A percentile compares a stretch with the other conserved stretches of the same genome.
Evolutionary conservation across 805 yeast genomes (phyloP).

Genomic region (Candida loeiensis): DNA sequence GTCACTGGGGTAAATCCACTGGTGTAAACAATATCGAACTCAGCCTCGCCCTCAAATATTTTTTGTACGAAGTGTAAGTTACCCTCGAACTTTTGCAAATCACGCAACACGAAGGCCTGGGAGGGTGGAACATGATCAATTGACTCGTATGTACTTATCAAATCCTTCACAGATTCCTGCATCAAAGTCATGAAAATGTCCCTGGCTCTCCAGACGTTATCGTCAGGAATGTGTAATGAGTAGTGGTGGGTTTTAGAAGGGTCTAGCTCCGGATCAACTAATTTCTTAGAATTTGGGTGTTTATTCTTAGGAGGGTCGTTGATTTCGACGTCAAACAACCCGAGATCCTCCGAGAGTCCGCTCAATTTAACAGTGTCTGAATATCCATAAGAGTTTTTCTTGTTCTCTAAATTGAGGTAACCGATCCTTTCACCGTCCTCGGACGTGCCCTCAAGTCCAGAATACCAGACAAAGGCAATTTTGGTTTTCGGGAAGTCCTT

Average conservation of each 20-base stretch:
- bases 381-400: slow-evolving; percentile 25
- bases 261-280: slow-evolving; percentile 45
- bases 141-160: slow-evolving; percentile 28
- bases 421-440: slow-evolving; percentile 16
- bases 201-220: slow-evolving; percentile 70
- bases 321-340: slow-evolving; percentile 59
- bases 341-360: slow-evolving; percentile 59
- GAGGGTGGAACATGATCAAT: slow-evolving; percentile 39
- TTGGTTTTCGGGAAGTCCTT: slow-evolving; percentile 45
- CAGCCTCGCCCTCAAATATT: slow-evolving; percentile 67
- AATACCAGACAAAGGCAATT: slow-evolving; percentile 71
- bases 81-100: slow-evolving; percentile 60
- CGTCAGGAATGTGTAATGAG: slow-evolving; percentile 68
- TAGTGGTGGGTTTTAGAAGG: slow-evolving; percentile 61
- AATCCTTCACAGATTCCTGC: slow-evolving; percentile 60
- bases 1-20: slow-evolving; percentile 36
- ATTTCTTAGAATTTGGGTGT: slow-evolving; percentile 33
- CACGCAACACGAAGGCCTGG: slow-evolving; percentile 53
- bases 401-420: slow-evolving; percentile 25
- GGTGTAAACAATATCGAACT: slow-evolving; percentile 67
- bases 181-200: slow-evolving; percentile 70
- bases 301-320: slow-evolving; percentile 47
- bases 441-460: slow-evolving; percentile 65
- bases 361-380: slow-evolving; percentile 39
- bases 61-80: slow-evolving; percentile 79